Base-by-base conservation (phyloP, 805 yeast species). In the Komagataella mondaviorum region DNA sequence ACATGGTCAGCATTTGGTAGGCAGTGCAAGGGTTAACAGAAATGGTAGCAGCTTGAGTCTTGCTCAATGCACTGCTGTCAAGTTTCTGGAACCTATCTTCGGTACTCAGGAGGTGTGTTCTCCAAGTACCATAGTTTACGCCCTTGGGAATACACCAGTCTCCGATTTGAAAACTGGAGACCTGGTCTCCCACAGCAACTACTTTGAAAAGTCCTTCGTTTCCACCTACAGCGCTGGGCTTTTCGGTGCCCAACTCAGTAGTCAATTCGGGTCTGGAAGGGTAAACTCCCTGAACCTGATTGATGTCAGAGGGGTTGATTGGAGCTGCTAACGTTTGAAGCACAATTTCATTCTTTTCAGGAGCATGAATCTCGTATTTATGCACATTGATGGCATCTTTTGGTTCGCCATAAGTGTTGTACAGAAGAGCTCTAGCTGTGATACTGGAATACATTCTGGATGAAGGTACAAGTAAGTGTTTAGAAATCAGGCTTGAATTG, bases 1-100 rank as follows among this genome's bases (percentile, higher is more conserved):
- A 85, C 65, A 83, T 77, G 16, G 84, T 80, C 55, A 91, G 81
- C 86, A 93, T 77, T 66, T 88, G 86, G 60, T 81, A 88, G 0
- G 98, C 99, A 7, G 96, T 88, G 49, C 86, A 76, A 3, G 99
- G 97, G 64, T 93, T 93, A 49, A 93, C 98, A 5, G 88, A 72
- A 24, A 91, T 79, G 4, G 97, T 89, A 8, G 97, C 96, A 18
- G 93, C 96, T 54, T 83, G 81, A 54, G 71, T 72, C 14, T 74
- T 57, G 14, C 75, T 64, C 14, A 84, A 63, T 49, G 78, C 80
- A 45, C 63, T 65, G 51, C 72, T 73, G 20, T 83, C 80, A 49
- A 90, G 67, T 58, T 75, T 75, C 59, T 80, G 75, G 61, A 88
- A 71, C 30, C 80, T 73, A 1, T 68, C 63, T 12, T 75, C 76